Conservation (phyloP, 2,329 filamentous ascomycete genomes). For the Xylariaceae sp. region DNA sequence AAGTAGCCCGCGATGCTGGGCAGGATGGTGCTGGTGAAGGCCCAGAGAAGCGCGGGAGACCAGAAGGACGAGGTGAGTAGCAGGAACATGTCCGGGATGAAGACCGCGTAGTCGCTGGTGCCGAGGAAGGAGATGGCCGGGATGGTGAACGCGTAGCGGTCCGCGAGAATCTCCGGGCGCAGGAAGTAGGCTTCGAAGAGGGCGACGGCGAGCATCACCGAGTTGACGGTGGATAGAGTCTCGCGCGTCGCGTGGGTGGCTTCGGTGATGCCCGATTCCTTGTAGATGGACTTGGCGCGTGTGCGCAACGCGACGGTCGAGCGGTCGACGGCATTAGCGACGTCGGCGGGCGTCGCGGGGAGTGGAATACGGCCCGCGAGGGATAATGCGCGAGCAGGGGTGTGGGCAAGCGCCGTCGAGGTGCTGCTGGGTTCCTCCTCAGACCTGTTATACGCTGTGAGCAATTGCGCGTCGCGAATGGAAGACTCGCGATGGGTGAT, state of each 20-base stretch:
- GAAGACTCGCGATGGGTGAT: too few species aligned
- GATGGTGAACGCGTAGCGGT: slow-evolving; percentile 68
- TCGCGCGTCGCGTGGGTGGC: slow-evolving; percentile 63
- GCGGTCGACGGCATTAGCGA: slow-evolving; percentile 72
- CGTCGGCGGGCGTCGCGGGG: slow-evolving; percentile 74
- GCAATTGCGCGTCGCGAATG: slow-evolving; percentile 34
- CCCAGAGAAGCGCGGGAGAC: slow-evolving; percentile 75
- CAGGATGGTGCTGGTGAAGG: slow-evolving; percentile 64
- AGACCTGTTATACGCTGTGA: slow-evolving; percentile 46
- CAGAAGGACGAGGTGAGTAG: slow-evolving; percentile 77
- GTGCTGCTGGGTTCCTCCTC: slow-evolving; percentile 32
- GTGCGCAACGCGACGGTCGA: slow-evolving; percentile 63
- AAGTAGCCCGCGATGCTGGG: slow-evolving; percentile 78
- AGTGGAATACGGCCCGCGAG: slow-evolving; percentile 63
- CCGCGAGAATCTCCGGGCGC: slow-evolving; percentile 65
- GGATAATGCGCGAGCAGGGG: slow-evolving; percentile 49
- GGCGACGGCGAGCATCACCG: slow-evolving; percentile 65
- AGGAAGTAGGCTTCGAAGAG: slow-evolving; percentile 68
- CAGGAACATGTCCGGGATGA: slow-evolving; percentile 76
- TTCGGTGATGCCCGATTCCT: slow-evolving; percentile 63
- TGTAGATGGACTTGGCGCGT: slow-evolving; percentile 60
- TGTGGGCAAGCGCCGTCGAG: slow-evolving; percentile 45
- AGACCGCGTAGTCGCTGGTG: slow-evolving; percentile 57
- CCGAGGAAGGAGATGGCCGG: slow-evolving; percentile 56
- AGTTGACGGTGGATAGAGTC: slow-evolving; percentile 65